These are phyloP conservation scores for Entonaema liquescens DNA, from an alignment of 495 filamentous ascomycete genomes.

Conservation along the genomic window DNA sequence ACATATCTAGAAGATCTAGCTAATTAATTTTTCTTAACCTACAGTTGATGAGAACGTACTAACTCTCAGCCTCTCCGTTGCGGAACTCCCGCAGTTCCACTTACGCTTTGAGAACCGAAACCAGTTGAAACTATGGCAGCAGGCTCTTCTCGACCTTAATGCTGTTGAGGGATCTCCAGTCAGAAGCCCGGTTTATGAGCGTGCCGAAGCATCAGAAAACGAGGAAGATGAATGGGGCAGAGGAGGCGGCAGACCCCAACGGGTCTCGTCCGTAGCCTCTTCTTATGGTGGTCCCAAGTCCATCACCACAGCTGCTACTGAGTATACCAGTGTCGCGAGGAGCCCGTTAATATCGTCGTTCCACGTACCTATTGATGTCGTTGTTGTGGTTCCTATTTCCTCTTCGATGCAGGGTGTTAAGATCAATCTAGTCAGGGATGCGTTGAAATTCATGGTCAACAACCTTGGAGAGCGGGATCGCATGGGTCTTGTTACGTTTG, in stretches of 20 bases:
- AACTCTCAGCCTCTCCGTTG: conserved; percentile 89
- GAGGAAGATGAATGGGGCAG: conserved; percentile 94
- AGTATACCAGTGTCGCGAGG: conserved; percentile 75
- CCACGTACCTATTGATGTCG: conserved; percentile 94
- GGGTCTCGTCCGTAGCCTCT: conserved; percentile 86
- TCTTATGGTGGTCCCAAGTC: conserved; percentile 84
- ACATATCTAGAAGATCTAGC: conserved; percentile 36
- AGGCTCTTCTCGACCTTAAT: conserved; percentile 86
- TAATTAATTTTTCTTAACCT: conserved; percentile 35
- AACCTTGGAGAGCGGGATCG: conserved; percentile 93
- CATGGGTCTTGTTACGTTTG: conserved; percentile 98
- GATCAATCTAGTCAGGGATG: conserved; percentile 93
- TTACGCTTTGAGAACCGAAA: conserved; percentile 86
- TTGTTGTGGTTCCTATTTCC: conserved; percentile 96
- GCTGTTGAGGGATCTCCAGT: conserved; percentile 66
- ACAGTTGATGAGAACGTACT: conserved; percentile 80
- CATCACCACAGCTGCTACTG: conserved; percentile 78
- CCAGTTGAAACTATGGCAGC: conserved; percentile 91
- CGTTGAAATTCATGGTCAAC: conserved; percentile 90
- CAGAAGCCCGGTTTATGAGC: conserved; percentile 70
- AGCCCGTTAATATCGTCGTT: conserved; percentile 67
- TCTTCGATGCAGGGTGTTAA: conserved; percentile 99
- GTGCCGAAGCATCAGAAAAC: conserved; percentile 74
- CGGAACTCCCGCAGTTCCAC: conserved; percentile 96
- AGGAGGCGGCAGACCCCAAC: conserved; percentile 72